These are phyloP conservation scores for Phytopythium chamaehyphon DNA, from an alignment of 352 stramenopile species.

Conservation along the genomic window DNA sequence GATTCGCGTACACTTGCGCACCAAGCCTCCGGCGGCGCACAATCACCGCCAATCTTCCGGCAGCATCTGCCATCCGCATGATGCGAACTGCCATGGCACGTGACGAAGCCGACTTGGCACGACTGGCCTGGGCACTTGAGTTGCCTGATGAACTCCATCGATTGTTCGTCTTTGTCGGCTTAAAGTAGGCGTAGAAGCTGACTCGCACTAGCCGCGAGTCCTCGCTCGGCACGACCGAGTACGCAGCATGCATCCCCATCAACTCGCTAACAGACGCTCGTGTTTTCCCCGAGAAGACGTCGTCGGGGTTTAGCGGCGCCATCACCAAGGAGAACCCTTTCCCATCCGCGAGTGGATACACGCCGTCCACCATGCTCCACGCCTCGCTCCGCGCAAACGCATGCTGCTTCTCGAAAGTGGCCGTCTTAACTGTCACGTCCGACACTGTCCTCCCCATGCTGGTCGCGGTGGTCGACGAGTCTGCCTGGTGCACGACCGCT, in stretches of 20 bases:
- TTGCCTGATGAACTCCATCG: background rate
- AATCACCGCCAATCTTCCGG: conserved; percentile 24
- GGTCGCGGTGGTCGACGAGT: background rate
- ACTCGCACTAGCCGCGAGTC: conserved; percentile 19
- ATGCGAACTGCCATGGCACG: conserved; percentile 21
- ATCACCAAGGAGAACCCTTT: conserved; percentile 20
- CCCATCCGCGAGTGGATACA: background rate
- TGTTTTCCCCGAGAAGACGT: conserved; percentile 14
- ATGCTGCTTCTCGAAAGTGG: conserved; percentile 19
- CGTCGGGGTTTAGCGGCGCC: conserved; percentile 17
- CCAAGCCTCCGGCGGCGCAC: conserved; percentile 38
- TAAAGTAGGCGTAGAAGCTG: conserved; percentile 30
- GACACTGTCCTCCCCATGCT: background rate
- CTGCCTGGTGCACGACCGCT: conserved; percentile 21
- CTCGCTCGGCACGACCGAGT: conserved; percentile 13
- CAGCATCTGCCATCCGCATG: conserved; percentile 21
- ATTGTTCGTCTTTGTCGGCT: background rate
- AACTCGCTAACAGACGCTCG: conserved; percentile 16
- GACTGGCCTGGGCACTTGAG: background rate
- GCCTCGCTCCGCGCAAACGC: conserved; percentile 22
- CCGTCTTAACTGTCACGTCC: conserved; percentile 29
- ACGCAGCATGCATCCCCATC: conserved; percentile 13
- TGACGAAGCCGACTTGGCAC: conserved; percentile 6
- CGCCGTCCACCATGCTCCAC: conserved; percentile 27
- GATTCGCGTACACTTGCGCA: conserved; percentile 27